Conservation (phyloP, 2,329 filamentous ascomycete species). For the Byssothecium circinans region DNA sequence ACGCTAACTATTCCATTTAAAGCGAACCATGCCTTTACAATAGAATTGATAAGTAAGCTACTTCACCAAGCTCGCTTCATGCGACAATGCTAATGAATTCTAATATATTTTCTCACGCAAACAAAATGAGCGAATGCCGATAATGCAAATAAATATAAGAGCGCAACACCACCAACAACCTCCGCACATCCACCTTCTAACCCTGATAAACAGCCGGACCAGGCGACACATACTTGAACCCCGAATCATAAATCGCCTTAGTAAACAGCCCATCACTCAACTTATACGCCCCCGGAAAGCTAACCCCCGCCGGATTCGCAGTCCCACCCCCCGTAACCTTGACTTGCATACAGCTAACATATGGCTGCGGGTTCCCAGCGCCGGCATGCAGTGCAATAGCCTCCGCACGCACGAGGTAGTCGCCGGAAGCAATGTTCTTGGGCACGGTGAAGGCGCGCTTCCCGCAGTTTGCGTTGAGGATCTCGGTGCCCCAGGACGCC, state of each 20-base stretch:
- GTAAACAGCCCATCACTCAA: conserved; percentile 11
- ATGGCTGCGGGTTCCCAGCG: conserved; percentile 35
- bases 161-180: background rate
- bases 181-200: conserved; percentile 15
- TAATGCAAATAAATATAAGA: conserved; percentile 5
- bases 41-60: too few species aligned
- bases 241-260: conserved; percentile 2
- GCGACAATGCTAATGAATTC: conserved; percentile 2
- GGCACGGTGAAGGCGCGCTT: conserved; percentile 42
- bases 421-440: conserved; percentile 33
- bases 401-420: conserved; percentile 41
- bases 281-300: conserved; percentile 42
- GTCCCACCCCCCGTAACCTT: conserved; percentile 40
- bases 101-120: conserved; percentile 1
- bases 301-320: conserved; percentile 36
- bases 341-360: conserved; percentile 43
- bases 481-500: conserved; percentile 42
- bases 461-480: conserved; percentile 44
- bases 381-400: conserved; percentile 40
- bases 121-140: conserved; percentile 1
- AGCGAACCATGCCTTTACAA: too few species aligned
- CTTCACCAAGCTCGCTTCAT: background rate
- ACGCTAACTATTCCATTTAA: too few species aligned
- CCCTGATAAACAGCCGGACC: conserved; percentile 38
- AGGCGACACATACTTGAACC: conserved; percentile 40